Conservation (phyloP, 1,284 basidiomycete species). For the Kalmanozyma brasiliensis region DNA sequence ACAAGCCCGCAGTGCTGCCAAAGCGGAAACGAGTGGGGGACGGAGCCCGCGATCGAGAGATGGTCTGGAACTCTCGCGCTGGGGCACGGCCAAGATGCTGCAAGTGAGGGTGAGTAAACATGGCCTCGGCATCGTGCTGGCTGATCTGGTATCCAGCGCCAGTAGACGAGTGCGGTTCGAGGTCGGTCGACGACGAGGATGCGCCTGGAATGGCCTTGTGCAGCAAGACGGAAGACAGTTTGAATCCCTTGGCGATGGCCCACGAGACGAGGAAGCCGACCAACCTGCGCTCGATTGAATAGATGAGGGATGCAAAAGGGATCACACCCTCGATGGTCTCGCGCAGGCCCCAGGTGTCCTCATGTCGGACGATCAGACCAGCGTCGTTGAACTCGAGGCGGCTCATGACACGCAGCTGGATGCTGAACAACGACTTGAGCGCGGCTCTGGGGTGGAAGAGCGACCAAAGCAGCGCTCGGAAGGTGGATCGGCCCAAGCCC, state of each 20-base stretch:
- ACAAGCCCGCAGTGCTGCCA: conserved; percentile 8
- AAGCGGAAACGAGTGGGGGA: conserved; percentile 55
- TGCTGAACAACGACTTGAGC: conserved; percentile 59
- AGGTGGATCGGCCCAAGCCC: conserved; percentile 57
- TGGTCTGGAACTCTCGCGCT: conserved; percentile 49
- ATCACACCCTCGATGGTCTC: conserved; percentile 66
- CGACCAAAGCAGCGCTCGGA: conserved; percentile 58
- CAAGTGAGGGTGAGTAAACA: conserved; percentile 37
- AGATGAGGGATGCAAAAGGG: conserved; percentile 61
- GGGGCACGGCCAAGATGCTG: conserved; percentile 11
- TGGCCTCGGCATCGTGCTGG: conserved; percentile 42
- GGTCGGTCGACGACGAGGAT: conserved; percentile 8
- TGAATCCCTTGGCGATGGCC: conserved; percentile 60
- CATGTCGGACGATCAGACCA: conserved; percentile 65
- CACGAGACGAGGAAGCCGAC: conserved; percentile 59
- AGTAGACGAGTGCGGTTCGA: conserved; percentile 12
- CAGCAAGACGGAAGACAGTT: conserved; percentile 47
- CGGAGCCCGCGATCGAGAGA: conserved; percentile 58
- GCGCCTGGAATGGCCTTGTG: conserved; percentile 36
- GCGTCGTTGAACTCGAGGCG: conserved; percentile 68
- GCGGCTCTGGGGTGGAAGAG: conserved; percentile 58
- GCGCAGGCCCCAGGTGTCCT: conserved; percentile 66
- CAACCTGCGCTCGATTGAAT: conserved; percentile 60
- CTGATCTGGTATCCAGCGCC: conserved; percentile 18
- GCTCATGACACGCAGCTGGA: conserved; percentile 65